A percentile compares a stretch with the other conserved stretches of the same genome.
Conservation (phyloP, 345 rosid genomes). For the Mallotus nudiflorus region DNA sequence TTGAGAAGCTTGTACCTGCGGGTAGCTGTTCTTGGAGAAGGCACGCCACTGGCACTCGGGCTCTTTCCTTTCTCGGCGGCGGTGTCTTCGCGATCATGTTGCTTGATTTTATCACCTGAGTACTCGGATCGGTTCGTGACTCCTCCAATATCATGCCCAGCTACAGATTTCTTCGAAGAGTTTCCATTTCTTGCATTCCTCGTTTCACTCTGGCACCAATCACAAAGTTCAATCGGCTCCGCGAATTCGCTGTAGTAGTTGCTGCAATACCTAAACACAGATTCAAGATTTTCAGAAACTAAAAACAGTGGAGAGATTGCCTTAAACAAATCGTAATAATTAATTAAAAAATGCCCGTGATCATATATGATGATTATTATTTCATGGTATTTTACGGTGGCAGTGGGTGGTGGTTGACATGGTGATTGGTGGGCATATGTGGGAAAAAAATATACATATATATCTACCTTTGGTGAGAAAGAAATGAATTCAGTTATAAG, state of each 20-base stretch:
- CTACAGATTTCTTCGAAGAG: slow-evolving; percentile 46
- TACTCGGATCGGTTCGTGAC: slow-evolving; percentile 56
- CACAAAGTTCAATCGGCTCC: slow-evolving; percentile 67
- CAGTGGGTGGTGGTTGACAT: slow-evolving; percentile 9
- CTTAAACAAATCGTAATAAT: no score
- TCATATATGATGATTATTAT: slow-evolving; percentile 6
- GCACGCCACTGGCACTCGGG: slow-evolving; percentile 47
- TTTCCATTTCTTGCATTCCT: slow-evolving; percentile 38
- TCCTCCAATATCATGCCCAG: slow-evolving; percentile 35
- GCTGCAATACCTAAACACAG: slow-evolving; percentile 73
- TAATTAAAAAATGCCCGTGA: background rate
- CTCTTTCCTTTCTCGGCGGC: slow-evolving; percentile 53
- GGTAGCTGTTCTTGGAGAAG: slow-evolving; percentile 76
- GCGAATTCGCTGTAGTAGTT: slow-evolving; percentile 68
- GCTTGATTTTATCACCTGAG: slow-evolving; percentile 58
- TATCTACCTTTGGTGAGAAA: slow-evolving; percentile 3
- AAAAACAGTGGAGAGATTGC: background rate
- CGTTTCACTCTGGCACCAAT: slow-evolving; percentile 91
- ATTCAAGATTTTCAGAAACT: slow-evolving; percentile 10
- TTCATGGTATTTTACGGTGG: slow-evolving; percentile 5
- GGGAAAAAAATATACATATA: background rate
- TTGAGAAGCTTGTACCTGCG: slow-evolving; percentile 99
- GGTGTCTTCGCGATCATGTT: slow-evolving; percentile 47
- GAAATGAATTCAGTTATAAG: slow-evolving; percentile 31
- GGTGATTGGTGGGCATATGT: slow-evolving; percentile 23